Conservation (phyloP, 441 rosid genomes). For the Populus trichocarpa region DNA sequence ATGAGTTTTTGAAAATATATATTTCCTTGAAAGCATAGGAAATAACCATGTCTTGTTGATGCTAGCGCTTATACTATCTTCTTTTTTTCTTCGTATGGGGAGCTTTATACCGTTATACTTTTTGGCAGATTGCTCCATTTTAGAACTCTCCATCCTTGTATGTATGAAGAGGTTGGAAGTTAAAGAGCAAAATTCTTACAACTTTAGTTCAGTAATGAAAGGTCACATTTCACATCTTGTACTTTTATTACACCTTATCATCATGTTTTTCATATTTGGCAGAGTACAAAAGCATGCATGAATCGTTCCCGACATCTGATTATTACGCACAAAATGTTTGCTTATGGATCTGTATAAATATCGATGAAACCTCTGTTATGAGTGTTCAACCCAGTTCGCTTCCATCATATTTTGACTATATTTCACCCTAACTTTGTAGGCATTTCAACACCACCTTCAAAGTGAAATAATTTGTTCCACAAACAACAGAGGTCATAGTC, state of each 20-base stretch:
- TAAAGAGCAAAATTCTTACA: constrained; percentile 82
- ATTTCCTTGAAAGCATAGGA: constrained; percentile 3
- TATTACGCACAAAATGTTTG: constrained; percentile 64
- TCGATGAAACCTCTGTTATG: background rate
- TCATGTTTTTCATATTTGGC: constrained; percentile 23
- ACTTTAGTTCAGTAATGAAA: constrained; percentile 83
- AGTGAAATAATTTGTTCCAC: constrained; percentile 61
- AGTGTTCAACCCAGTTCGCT: background rate
- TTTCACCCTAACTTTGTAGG: constrained; percentile 44
- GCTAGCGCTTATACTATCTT: background rate
- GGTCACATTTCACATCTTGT: constrained; percentile 37
- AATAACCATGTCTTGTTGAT: background rate
- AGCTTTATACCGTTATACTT: background rate
- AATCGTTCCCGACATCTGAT: constrained; percentile 77
- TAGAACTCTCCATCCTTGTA: constrained; percentile 86
- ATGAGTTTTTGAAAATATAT: background rate
- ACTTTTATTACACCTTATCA: background rate
- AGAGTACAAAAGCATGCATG: constrained; percentile 87
- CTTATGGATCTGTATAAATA: constrained; percentile 57
- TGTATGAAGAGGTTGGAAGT: constrained; percentile 88
- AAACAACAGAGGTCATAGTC: constrained; percentile 64
- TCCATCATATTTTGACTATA: constrained; percentile 4
- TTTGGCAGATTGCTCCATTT: constrained; percentile 78
- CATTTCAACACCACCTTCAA: constrained; percentile 79
- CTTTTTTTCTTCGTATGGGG: background rate